These are phyloP conservation scores for Rhipidocladum racemiflorum DNA, from an alignment of 176 grass and related monocot species.

Conservation along the genomic window DNA sequence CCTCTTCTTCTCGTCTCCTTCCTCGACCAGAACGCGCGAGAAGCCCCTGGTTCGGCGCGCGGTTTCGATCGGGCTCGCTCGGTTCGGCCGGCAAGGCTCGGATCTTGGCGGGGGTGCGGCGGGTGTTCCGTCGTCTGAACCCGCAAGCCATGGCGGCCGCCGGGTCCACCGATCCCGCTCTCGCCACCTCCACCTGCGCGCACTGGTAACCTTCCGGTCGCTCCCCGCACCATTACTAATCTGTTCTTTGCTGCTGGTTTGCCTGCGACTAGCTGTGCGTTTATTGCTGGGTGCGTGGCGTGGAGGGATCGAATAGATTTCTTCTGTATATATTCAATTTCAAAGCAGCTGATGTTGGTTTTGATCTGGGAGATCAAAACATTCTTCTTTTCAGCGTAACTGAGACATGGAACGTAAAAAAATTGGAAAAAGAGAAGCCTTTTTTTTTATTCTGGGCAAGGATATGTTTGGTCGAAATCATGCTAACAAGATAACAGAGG, in stretches of 20 bases:
- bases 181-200: conserved; percentile 48
- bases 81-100: background rate
- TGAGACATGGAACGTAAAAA: background rate
- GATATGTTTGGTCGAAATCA: too few species aligned
- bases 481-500: too few species aligned
- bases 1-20: background rate
- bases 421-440: background rate
- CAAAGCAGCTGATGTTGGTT: background rate
- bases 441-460: background rate
- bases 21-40: background rate
- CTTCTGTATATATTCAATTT: background rate
- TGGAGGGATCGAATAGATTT: background rate
- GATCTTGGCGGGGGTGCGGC: conserved; percentile 13
- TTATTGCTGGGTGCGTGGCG: background rate
- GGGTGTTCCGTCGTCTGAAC: background rate
- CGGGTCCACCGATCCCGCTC: background rate
- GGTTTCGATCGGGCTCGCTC: background rate
- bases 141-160: background rate
- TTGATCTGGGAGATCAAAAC: background rate
- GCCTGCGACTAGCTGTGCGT: background rate
- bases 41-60: background rate
- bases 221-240: background rate
- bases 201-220: conserved; percentile 48
- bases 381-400: background rate
- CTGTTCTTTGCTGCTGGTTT: background rate